Conservation (phyloP, 495 filamentous ascomycete genomes). For the Penicillium alfredii region DNA sequence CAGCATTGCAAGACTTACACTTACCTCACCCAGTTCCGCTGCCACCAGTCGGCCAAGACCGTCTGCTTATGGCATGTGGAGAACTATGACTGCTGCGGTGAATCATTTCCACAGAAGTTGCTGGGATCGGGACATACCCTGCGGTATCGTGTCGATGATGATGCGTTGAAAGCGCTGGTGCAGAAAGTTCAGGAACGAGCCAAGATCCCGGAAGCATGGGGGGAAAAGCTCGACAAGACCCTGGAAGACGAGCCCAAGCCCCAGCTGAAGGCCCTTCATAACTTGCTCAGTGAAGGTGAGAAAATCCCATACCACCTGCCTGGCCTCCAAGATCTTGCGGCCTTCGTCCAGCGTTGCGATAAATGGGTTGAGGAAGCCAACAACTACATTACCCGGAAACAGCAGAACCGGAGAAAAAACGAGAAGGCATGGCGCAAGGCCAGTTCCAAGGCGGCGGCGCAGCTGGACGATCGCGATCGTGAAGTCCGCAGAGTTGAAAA, state of each 20-base stretch:
- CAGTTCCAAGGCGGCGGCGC: constrained; percentile 66
- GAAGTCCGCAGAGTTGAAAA: constrained; percentile 89
- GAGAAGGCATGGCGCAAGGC: constrained; percentile 84
- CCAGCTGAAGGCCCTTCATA: constrained; percentile 77
- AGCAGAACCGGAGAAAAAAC: constrained; percentile 96
- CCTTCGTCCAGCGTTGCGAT: constrained; percentile 91
- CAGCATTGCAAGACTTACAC: constrained; percentile 85
- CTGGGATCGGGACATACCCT: constrained; percentile 60
- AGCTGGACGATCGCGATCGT: constrained; percentile 82
- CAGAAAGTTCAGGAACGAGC: constrained; percentile 83
- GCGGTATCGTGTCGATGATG: constrained; percentile 69
- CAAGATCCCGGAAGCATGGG: constrained; percentile 79
- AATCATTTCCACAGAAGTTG: constrained; percentile 52
- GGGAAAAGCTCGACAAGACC: constrained; percentile 78
- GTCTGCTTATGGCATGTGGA: constrained; percentile 77
- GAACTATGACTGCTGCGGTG: constrained; percentile 69
- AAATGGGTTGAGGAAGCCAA: constrained; percentile 98
- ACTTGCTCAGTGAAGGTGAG: constrained; percentile 87
- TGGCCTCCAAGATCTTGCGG: constrained; percentile 73
- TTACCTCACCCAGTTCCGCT: constrained; percentile 87
- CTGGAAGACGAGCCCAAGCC: constrained; percentile 79
- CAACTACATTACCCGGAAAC: constrained; percentile 95
- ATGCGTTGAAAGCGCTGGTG: constrained; percentile 56
- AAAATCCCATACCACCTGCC: constrained; percentile 91
- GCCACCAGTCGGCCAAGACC: constrained; percentile 67